phyloP scores from a whole-genome alignment of 2,329 filamentous ascomycete genomes.

The Exophiala viscosa region DNA sequence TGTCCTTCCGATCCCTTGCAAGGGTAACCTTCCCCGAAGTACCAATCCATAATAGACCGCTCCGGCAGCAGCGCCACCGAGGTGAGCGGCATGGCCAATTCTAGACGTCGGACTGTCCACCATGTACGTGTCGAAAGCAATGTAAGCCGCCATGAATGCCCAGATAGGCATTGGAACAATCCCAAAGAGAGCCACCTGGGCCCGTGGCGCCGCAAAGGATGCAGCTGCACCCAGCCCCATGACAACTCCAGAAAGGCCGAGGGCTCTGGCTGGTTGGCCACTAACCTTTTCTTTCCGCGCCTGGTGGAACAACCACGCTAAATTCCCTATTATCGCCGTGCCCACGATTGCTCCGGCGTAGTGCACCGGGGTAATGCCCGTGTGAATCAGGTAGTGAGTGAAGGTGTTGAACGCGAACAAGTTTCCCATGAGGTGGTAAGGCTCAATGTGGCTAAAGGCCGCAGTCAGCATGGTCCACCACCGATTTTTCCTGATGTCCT shows the following conservation, averaged over 20 bases:
- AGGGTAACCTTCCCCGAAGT: constrained; percentile 1
- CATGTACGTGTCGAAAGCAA: constrained; percentile 7
- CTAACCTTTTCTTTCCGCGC: background rate
- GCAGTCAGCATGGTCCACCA: constrained; percentile 18
- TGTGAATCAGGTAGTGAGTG: constrained; percentile 1
- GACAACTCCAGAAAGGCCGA: constrained; percentile 14
- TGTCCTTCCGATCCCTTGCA: background rate
- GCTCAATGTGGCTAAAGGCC: constrained; percentile 15
- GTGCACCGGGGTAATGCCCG: constrained; percentile 3
- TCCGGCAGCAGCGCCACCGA: constrained; percentile 13
- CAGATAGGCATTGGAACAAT: constrained; percentile 5
- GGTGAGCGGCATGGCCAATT: constrained; percentile 13
- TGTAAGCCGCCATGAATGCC: constrained; percentile 1
- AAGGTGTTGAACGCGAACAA: constrained; percentile 9
- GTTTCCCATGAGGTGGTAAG: constrained; percentile 8
- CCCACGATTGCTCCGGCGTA: constrained; percentile 8
- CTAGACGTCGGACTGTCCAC: constrained; percentile 7
- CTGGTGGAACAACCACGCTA: background rate
- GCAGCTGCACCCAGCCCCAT: constrained; percentile 12
- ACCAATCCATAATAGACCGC: constrained; percentile 4
- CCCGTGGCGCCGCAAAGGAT: constrained; percentile 1
- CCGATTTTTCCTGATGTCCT: background rate
- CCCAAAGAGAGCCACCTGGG: background rate
- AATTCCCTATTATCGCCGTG: constrained; percentile 8
- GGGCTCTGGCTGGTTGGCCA: background rate